phyloP scores from a whole-genome alignment of 2,329 filamentous ascomycete species.

The Monilinia vaccinii-corymbosi region DNA sequence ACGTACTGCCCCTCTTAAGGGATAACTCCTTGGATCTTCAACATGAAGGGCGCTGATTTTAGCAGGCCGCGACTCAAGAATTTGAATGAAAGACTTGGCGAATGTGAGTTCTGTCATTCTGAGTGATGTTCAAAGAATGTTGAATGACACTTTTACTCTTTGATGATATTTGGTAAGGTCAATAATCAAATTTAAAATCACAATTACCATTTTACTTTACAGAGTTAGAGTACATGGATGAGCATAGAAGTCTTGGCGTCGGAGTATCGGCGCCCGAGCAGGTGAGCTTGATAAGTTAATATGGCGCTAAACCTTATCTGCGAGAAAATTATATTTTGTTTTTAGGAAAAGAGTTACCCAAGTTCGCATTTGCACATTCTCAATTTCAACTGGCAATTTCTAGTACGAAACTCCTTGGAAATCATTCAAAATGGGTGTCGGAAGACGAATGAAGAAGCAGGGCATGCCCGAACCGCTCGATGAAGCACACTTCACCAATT shows the following conservation, averaged over 20 bases:
- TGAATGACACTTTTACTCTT: background rate
- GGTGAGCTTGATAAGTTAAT: constrained; percentile 7
- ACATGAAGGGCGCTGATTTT: constrained; percentile 87
- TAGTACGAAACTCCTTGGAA: background rate
- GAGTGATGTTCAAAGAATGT: background rate
- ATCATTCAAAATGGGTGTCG: constrained; percentile 63
- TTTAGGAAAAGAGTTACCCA: constrained; percentile 16
- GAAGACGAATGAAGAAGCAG: constrained; percentile 94
- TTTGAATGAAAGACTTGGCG: constrained; percentile 71
- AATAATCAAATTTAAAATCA: background rate
- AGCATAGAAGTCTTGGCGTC: constrained; percentile 11
- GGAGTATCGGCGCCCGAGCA: constrained; percentile 12
- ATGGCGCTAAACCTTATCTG: constrained; percentile 21
- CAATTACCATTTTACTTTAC: background rate
- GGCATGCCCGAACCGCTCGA: constrained; percentile 75
- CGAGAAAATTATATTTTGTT: constrained; percentile 14
- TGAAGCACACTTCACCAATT: constrained; percentile 65
- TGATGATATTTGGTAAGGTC: background rate
- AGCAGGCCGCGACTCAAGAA: constrained; percentile 66
- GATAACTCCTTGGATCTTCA: constrained; percentile 73
- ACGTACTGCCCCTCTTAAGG: constrained; percentile 66
- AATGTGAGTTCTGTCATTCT: constrained; percentile 78
- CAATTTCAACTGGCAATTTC: constrained; percentile 9
- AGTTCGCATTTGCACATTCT: constrained; percentile 8
- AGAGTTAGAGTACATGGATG: background rate